phyloP scores from a whole-genome alignment of 2,329 filamentous ascomycete species.

The Periconia sp. region DNA sequence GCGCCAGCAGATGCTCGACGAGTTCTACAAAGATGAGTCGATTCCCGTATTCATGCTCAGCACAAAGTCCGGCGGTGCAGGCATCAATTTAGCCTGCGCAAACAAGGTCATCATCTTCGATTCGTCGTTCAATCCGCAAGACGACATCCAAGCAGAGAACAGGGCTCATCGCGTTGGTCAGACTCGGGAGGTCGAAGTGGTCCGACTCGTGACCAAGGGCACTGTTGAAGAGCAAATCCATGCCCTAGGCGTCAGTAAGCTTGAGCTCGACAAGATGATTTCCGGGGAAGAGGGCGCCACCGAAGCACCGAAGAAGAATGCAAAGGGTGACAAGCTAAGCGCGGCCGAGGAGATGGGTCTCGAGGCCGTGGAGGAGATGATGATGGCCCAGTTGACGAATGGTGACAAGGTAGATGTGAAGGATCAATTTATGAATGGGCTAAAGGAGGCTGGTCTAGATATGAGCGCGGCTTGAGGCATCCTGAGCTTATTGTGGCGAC shows the following conservation, averaged over 20 bases:
- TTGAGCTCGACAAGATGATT: slow-evolving; percentile 82
- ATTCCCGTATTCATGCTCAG: slow-evolving; percentile 93
- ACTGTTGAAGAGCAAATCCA: slow-evolving; percentile 96
- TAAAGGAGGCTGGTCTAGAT: slow-evolving; percentile 51
- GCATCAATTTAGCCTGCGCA: slow-evolving; percentile 92
- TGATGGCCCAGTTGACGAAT: slow-evolving; percentile 40
- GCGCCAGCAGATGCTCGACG: slow-evolving; percentile 86
- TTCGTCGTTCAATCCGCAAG: slow-evolving; percentile 95
- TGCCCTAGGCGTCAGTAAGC: slow-evolving; percentile 87
- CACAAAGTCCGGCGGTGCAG: slow-evolving; percentile 93
- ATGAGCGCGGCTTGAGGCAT: slow-evolving; percentile 31
- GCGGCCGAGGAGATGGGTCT: slow-evolving; percentile 43
- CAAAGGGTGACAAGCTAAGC: slow-evolving; percentile 33
- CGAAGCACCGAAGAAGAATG: slow-evolving; percentile 26
- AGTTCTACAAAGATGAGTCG: slow-evolving; percentile 75
- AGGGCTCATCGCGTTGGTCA: slow-evolving; percentile 94
- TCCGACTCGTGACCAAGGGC: slow-evolving; percentile 77
- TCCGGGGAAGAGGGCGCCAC: slow-evolving; percentile 63
- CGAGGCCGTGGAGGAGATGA: slow-evolving; percentile 48
- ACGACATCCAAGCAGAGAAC: slow-evolving; percentile 98
- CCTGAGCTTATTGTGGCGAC: no score
- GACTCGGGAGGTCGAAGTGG: slow-evolving; percentile 86
- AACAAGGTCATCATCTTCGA: slow-evolving; percentile 99
- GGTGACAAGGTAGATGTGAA: slow-evolving; percentile 42
- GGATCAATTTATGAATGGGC: slow-evolving; percentile 47